Evolutionary conservation across 352 stramenopile species (phyloP).

Genomic region (Globisporangium acanthophoron): DNA sequence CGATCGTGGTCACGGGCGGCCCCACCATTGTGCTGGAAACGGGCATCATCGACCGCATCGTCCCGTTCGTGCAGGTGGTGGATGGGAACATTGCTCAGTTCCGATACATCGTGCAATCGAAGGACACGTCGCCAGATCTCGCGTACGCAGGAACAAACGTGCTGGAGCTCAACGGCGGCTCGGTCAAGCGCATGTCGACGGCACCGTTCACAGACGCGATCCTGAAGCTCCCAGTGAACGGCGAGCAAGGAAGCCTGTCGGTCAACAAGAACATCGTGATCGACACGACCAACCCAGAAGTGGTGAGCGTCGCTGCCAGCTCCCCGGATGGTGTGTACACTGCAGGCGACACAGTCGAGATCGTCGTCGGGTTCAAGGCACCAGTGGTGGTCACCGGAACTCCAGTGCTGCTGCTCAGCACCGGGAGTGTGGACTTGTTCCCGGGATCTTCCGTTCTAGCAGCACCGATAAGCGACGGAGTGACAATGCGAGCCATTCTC

Average conservation of each 20-base stretch:
- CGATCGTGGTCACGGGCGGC: constrained; percentile 47
- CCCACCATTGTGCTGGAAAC: constrained; percentile 67
- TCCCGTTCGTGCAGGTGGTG: constrained; percentile 38
- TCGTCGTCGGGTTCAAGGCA: constrained; percentile 48
- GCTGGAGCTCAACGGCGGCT: constrained; percentile 50
- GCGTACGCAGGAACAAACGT: constrained; percentile 44
- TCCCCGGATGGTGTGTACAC: constrained; percentile 44
- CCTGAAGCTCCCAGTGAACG: constrained; percentile 46
- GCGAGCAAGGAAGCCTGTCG: constrained; percentile 51
- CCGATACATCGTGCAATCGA: constrained; percentile 63
- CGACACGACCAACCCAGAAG: constrained; percentile 47
- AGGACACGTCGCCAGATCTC: constrained; percentile 64
- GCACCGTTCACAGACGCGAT: constrained; percentile 41
- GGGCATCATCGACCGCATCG: constrained; percentile 50
- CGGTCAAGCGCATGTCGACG: constrained; percentile 48
- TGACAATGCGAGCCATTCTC: constrained; percentile 27
- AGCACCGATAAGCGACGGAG: constrained; percentile 20
- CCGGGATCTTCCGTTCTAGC: constrained; percentile 40
- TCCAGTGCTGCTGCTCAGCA: constrained; percentile 38
- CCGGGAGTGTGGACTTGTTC: constrained; percentile 49
- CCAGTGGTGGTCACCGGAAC: constrained; percentile 52
- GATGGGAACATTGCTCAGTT: constrained; percentile 54
- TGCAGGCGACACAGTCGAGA: constrained; percentile 50
- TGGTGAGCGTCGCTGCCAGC: constrained; percentile 32
- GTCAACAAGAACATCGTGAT: constrained; percentile 72